A percentile compares a stretch with the other conserved stretches of the same genome.
phyloP scores from a whole-genome alignment of 73 alveolate species.

The Paramecium caudatum region DNA sequence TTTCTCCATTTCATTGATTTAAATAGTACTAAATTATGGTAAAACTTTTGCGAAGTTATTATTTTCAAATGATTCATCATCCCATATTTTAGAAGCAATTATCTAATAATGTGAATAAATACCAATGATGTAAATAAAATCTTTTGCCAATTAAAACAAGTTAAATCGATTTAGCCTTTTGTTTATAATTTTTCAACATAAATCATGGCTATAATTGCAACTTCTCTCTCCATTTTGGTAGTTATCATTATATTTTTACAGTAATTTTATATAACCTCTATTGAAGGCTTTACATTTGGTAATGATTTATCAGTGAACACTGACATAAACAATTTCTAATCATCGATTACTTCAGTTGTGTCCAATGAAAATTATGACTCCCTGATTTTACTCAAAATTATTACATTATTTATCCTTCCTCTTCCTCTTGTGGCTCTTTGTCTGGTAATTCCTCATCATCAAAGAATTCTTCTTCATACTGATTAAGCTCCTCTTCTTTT shows the following conservation, averaged over 20 bases:
- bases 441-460: too few species aligned
- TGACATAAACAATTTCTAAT: too few species aligned
- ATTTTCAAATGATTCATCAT: conserved; percentile 99
- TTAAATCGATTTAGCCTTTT: conserved; percentile 92
- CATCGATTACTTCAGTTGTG: too few species aligned
- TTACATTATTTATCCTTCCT: too few species aligned
- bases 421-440: too few species aligned
- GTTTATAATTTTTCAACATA: conserved; percentile 96
- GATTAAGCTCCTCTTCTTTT: too few species aligned
- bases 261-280: conserved; percentile 88
- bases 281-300: conserved; percentile 80
- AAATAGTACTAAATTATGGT: conserved; percentile 92
- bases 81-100: conserved; percentile 98
- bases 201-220: conserved; percentile 91
- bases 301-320: too few species aligned
- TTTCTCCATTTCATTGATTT: conserved; percentile 96
- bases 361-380: too few species aligned
- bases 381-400: too few species aligned
- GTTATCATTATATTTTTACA: conserved; percentile 93
- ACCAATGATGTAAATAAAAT: conserved; percentile 88
- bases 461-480: too few species aligned
- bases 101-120: conserved; percentile 60
- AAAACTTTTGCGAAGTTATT: conserved; percentile 98
- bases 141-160: conserved; percentile 98
- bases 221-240: conserved; percentile 96